phyloP scores from a whole-genome alignment of 495 filamentous ascomycete genomes.

The Friedmanniomyces endolithicus region DNA sequence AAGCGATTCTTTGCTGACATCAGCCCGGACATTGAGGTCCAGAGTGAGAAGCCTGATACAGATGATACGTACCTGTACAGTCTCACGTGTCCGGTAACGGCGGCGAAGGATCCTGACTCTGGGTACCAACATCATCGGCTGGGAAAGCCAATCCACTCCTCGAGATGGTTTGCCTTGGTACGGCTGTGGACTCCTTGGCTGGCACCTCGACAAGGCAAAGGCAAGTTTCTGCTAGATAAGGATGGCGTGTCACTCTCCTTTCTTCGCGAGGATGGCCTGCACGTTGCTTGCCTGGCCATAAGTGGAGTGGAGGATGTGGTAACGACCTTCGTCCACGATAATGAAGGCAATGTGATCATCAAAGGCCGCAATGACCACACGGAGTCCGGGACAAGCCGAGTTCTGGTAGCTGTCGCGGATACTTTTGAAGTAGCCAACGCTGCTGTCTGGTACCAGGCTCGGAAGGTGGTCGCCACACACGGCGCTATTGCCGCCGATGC shows the following conservation, averaged over 20 bases:
- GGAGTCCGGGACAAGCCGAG: slow-evolving; percentile 40
- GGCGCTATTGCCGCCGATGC: slow-evolving; percentile 25
- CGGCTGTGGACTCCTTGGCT: slow-evolving; percentile 78
- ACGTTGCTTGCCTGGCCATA: slow-evolving; percentile 71
- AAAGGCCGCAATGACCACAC: slow-evolving; percentile 59
- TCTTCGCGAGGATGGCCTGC: slow-evolving; percentile 56
- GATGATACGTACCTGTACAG: slow-evolving; percentile 62
- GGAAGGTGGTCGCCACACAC: slow-evolving; percentile 45
- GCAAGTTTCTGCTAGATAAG: slow-evolving; percentile 51
- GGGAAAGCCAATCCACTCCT: slow-evolving; percentile 46
- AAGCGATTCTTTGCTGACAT: slow-evolving; percentile 48
- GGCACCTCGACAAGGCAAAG: slow-evolving; percentile 69
- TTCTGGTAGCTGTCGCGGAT: slow-evolving; percentile 60
- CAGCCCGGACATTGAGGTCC: slow-evolving; percentile 45
- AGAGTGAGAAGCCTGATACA: slow-evolving; percentile 48
- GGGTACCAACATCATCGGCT: slow-evolving; percentile 44
- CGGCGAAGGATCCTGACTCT: slow-evolving; percentile 44
- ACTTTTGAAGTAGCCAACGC: slow-evolving; percentile 66
- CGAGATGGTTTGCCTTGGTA: slow-evolving; percentile 64
- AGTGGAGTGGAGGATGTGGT: slow-evolving; percentile 63
- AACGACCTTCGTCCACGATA: slow-evolving; percentile 56
- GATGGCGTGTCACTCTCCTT: slow-evolving; percentile 77
- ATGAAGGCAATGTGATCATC: slow-evolving; percentile 52
- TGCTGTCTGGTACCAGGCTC: slow-evolving; percentile 75
- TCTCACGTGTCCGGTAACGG: slow-evolving; percentile 42